Percentiles rank a stretch among this genome's conserved stretches.
Evolutionary conservation across 2,329 filamentous ascomycete genomes (phyloP).

Genomic region (Calonectria naviculata): DNA sequence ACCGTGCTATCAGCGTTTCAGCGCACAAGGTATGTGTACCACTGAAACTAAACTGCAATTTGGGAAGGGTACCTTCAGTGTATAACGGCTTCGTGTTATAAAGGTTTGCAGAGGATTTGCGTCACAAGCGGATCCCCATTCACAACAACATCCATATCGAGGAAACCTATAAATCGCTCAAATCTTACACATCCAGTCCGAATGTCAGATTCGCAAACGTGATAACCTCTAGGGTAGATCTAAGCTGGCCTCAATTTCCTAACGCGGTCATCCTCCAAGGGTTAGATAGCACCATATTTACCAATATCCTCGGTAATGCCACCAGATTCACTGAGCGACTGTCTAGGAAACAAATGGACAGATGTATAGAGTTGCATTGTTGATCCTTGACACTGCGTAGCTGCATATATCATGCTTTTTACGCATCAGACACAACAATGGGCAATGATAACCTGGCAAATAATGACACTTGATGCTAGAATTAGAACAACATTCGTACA

Average conservation of each 20-base stretch:
- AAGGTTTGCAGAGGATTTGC: not conserved
- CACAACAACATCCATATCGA: not conserved
- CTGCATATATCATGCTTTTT: too few relatives aligned
- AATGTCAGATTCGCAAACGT: not conserved
- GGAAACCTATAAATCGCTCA: not conserved
- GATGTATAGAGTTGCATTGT: too few relatives aligned
- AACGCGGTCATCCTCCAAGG: not conserved
- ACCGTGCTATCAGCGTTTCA: not conserved
- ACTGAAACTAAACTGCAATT: not conserved
- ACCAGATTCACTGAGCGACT: too few relatives aligned
- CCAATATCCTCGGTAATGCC: too few relatives aligned
- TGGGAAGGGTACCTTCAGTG: not conserved
- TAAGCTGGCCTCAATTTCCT: not conserved
- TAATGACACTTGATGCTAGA: too few relatives aligned
- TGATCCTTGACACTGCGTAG: too few relatives aligned
- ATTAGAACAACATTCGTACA: too few relatives aligned
- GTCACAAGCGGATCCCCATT: not conserved
- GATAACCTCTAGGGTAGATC: not conserved
- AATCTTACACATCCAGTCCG: not conserved
- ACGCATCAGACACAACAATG: too few relatives aligned
- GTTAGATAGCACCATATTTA: not conserved
- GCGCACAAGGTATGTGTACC: not conserved
- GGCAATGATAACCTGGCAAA: too few relatives aligned
- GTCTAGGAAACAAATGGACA: not conserved
- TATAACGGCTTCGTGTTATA: not conserved